A percentile compares a stretch with the other conserved stretches of the same genome.
phyloP scores from a whole-genome alignment of 352 stramenopile genomes.

The Nothophytophthora sp. region DNA sequence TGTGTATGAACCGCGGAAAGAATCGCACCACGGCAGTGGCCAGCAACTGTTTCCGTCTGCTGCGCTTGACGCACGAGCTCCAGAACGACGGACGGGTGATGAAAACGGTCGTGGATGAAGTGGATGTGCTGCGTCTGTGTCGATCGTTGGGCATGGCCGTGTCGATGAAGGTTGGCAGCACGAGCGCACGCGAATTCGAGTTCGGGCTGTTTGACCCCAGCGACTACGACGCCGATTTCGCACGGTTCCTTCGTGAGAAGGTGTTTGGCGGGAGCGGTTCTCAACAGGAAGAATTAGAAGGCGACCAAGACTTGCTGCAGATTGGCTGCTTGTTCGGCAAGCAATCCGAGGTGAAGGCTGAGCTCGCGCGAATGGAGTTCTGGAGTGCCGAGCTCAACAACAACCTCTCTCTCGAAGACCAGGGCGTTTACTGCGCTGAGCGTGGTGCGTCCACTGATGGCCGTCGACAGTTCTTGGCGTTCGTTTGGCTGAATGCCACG shows the following conservation, averaged over 20 bases:
- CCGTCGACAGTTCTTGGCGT: conserved; percentile 37
- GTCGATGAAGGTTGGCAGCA: conserved; percentile 9
- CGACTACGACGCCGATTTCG: conserved; percentile 66
- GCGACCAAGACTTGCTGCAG: conserved; percentile 16
- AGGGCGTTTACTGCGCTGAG: conserved; percentile 56
- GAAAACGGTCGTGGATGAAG: conserved; percentile 66
- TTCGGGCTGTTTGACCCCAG: conserved; percentile 36
- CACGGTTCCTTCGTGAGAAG: conserved; percentile 48
- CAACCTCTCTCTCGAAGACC: conserved; percentile 23
- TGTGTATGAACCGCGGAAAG: conserved; percentile 15
- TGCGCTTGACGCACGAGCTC: conserved; percentile 40
- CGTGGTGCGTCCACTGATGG: neutral
- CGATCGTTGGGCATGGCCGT: conserved; percentile 45
- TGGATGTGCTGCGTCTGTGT: conserved; percentile 64
- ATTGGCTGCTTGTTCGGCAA: conserved; percentile 60
- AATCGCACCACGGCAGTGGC: conserved; percentile 1
- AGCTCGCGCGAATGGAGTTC: conserved; percentile 32
- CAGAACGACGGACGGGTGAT: conserved; percentile 62
- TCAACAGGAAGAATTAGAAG: neutral
- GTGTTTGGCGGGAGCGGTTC: conserved; percentile 18
- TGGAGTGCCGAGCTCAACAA: conserved; percentile 38
- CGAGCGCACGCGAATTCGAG: conserved; percentile 37
- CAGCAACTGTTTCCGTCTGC: conserved; percentile 44
- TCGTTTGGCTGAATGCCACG: conserved; percentile 42
- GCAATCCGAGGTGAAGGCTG: conserved; percentile 44